Conservation (phyloP, 2,329 filamentous ascomycete species). For the Exserohilum rostratum region DNA sequence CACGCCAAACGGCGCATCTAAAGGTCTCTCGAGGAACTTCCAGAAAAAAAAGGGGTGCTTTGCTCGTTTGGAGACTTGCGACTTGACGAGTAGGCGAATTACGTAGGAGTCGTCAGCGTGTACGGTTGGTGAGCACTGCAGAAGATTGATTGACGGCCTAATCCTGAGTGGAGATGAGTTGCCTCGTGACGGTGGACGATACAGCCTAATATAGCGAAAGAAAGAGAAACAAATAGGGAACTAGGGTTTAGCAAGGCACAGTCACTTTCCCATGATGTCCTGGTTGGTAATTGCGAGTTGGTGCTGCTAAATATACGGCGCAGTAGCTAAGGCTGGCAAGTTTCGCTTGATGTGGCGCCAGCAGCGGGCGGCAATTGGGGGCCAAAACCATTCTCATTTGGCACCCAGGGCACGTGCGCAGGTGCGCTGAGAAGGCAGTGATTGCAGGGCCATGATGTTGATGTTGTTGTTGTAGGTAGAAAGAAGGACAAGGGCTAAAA, state of each 20-base stretch:
- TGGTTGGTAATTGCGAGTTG: slow-evolving; percentile 3
- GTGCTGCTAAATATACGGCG: slow-evolving; percentile 25
- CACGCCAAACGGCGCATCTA: slow-evolving; percentile 12
- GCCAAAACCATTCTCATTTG: slow-evolving; percentile 12
- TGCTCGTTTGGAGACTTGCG: not conserved
- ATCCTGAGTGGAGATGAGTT: not conserved
- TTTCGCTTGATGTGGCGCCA: slow-evolving; percentile 15
- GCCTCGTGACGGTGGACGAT: not conserved
- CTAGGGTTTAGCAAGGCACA: not conserved
- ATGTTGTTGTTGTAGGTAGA: not conserved
- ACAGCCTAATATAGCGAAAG: not conserved
- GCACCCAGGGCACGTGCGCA: not conserved
- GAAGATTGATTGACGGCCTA: not conserved
- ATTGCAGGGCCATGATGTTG: not conserved
- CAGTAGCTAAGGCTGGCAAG: slow-evolving; percentile 11
- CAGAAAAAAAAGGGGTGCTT: not conserved
- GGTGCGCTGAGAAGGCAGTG: not conserved
- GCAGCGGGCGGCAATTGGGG: slow-evolving; percentile 14
- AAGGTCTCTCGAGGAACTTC: not conserved
- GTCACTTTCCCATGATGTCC: not conserved
- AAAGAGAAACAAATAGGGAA: not conserved
- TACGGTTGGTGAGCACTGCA: not conserved
- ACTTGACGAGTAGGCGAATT: not conserved
- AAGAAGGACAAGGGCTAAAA: not conserved
- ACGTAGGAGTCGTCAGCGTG: slow-evolving; percentile 7